Percentiles rank a stretch among this genome's conserved stretches.
Conservation (phyloP, 2,329 filamentous ascomycete species). For the Orbilia oligospora region DNA sequence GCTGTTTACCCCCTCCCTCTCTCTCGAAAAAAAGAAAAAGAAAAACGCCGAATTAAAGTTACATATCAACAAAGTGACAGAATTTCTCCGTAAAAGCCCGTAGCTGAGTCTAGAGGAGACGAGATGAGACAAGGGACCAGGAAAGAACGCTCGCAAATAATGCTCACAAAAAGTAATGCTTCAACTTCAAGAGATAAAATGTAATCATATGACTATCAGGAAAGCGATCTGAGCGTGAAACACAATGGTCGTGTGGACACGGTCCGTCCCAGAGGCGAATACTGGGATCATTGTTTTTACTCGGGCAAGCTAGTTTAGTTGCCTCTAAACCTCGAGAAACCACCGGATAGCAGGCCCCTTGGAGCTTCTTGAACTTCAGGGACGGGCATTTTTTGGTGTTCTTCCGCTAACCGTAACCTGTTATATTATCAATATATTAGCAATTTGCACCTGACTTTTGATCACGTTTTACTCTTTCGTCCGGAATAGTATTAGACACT, state of each 20-base stretch:
- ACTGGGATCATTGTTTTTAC: constrained; percentile 29
- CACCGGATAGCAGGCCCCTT: constrained; percentile 39
- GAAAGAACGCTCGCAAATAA: constrained; percentile 43
- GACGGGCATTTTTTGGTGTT: constrained; percentile 40
- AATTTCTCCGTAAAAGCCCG: neutral
- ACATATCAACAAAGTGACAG: constrained; percentile 32
- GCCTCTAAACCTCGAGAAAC: constrained; percentile 55
- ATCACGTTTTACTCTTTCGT: constrained; percentile 30
- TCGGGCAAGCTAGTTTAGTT: constrained; percentile 22
- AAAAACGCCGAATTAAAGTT: constrained; percentile 40
- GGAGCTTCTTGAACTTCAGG: constrained; percentile 48
- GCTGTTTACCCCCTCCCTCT: constrained; percentile 13
- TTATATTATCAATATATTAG: constrained; percentile 44
- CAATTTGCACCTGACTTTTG: constrained; percentile 38
- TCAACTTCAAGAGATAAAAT: constrained; percentile 26
- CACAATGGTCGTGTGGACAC: constrained; percentile 59
- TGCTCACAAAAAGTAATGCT: constrained; percentile 31
- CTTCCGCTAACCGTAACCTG: constrained; percentile 51
- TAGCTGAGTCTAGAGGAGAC: neutral
- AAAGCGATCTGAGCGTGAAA: constrained; percentile 59
- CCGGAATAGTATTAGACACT: constrained; percentile 23
- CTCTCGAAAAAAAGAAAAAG: neutral
- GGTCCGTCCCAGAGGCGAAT: constrained; percentile 57
- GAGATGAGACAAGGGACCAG: constrained; percentile 8
- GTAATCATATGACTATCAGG: constrained; percentile 33